Percentiles rank a stretch among this genome's conserved stretches.
These are phyloP conservation scores for Stemphylium vesicarium DNA, from an alignment of 2,329 filamentous ascomycete species.

Conservation along the genomic window DNA sequence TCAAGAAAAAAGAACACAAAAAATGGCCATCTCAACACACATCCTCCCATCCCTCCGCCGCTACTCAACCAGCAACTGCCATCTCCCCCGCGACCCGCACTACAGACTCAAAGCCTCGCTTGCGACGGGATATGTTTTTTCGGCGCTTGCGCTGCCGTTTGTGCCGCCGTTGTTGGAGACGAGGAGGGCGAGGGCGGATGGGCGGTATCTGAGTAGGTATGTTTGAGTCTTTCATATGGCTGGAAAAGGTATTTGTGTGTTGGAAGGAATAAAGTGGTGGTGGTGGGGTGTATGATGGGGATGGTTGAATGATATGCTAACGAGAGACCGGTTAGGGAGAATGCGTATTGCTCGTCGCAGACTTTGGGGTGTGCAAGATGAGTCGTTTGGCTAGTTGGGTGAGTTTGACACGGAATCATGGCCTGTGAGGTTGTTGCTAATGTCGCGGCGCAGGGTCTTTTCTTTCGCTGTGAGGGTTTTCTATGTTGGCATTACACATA, in stretches of 20 bases:
- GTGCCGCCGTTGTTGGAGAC: slow-evolving; percentile 50
- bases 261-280: no score
- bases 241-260: no score
- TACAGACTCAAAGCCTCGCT: slow-evolving; percentile 45
- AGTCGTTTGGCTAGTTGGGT: neutral
- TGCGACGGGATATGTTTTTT: slow-evolving; percentile 47
- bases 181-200: slow-evolving; percentile 45
- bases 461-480: neutral
- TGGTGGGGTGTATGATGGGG: no score
- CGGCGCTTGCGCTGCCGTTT: slow-evolving; percentile 49
- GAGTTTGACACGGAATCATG: neutral
- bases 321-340: slow-evolving; percentile 23
- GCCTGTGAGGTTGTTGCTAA: neutral
- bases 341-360: slow-evolving; percentile 35
- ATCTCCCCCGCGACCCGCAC: slow-evolving; percentile 43
- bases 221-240: no score
- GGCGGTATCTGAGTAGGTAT: slow-evolving; percentile 47
- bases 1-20: neutral
- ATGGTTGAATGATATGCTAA: no score
- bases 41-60: slow-evolving; percentile 41
- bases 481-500: neutral
- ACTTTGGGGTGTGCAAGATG: slow-evolving; percentile 35
- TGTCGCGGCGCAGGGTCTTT: neutral
- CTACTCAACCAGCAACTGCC: slow-evolving; percentile 45
- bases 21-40: slow-evolving; percentile 43